phyloP scores from a whole-genome alignment of 2,329 filamentous ascomycete species.

The Fusarium sp. region DNA sequence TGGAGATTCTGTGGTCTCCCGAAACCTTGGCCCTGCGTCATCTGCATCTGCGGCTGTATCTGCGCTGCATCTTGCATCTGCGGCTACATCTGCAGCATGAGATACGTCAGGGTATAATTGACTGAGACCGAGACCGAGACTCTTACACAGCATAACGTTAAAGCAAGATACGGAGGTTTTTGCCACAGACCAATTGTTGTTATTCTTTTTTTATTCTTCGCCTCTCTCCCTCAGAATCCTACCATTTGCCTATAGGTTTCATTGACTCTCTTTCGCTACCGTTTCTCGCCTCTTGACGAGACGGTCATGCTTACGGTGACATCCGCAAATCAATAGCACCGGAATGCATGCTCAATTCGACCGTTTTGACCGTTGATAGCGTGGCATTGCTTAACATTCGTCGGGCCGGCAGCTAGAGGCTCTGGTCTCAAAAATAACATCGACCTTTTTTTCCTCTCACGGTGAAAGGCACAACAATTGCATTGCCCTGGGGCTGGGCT shows the following conservation, averaged over 20 bases:
- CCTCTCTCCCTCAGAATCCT: not conserved
- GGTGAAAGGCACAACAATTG: not conserved
- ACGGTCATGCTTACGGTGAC: not conserved
- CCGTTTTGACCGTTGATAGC: slow-evolving; percentile 12
- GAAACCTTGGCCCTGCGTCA: not conserved
- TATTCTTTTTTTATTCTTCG: not conserved
- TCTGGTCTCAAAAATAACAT: not conserved
- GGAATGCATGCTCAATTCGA: slow-evolving; percentile 1
- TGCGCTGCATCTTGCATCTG: not conserved
- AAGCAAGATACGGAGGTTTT: not conserved
- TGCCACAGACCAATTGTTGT: not conserved
- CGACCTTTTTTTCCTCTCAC: not conserved
- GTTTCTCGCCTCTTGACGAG: not conserved
- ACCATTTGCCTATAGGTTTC: not conserved
- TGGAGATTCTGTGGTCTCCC: not conserved
- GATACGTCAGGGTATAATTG: not conserved
- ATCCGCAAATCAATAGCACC: slow-evolving; percentile 5
- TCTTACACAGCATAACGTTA: not conserved
- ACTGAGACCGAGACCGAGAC: not conserved
- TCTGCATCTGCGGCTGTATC: not conserved
- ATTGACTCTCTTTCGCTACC: not conserved
- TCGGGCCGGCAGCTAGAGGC: slow-evolving; percentile 7
- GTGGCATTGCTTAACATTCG: slow-evolving; percentile 2
- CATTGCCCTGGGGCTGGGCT: not conserved
- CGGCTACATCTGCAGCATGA: not conserved